Base-by-base conservation (phyloP, 345 rosid genomes). In the Excoecaria agallocha region DNA sequence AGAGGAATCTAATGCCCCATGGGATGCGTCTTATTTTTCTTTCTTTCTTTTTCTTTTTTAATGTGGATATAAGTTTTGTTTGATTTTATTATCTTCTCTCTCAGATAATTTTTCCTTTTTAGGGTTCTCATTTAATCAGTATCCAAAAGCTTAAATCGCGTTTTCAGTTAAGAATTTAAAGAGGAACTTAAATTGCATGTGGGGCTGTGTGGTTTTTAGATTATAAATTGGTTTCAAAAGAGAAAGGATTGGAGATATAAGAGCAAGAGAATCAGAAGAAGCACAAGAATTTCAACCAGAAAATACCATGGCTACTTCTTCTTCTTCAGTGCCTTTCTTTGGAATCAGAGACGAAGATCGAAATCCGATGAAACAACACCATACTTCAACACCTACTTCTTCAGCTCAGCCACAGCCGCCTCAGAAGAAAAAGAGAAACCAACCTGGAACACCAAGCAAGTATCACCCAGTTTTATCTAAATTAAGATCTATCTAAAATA, bases 381-480 rank as follows among this genome's bases (percentile, higher is more conserved):
- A 81, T 83, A 82, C 90, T 51, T 76, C 93, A 66, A 70, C 86
- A 46, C 81, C 78, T 65, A 79, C 86, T 79, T 77, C 78, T 66
- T 79, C 82, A 68, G 73, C 88, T 9, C 85, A 77, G 48, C 76
- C 80, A 35, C 82, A 81, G 57, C 89, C 84, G 65, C 84, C 89
- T 8, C 93, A 73, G 83, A 90, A 86, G 85, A 90, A 85, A 78
- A 87, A 76, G 75, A 81, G 96, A 84, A 90, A 90, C 77, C 96
- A 89, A 68, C 93, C 96, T 66, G 91, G 93, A 84, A 85, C 84
- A 71, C 91, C 96, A 81, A 84, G 96, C 85, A 89, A 85, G 91
- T 89, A 83, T 67, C 85, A 68, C 6, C 51, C 71, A 80, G 71
- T 75, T 30, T 83, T 80, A 48, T 68, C 15, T 35, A 46, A 71